These are phyloP conservation scores for Pseudogymnoascus pannorum DNA, from an alignment of 2,329 filamentous ascomycete genomes.

Conservation along the genomic window DNA sequence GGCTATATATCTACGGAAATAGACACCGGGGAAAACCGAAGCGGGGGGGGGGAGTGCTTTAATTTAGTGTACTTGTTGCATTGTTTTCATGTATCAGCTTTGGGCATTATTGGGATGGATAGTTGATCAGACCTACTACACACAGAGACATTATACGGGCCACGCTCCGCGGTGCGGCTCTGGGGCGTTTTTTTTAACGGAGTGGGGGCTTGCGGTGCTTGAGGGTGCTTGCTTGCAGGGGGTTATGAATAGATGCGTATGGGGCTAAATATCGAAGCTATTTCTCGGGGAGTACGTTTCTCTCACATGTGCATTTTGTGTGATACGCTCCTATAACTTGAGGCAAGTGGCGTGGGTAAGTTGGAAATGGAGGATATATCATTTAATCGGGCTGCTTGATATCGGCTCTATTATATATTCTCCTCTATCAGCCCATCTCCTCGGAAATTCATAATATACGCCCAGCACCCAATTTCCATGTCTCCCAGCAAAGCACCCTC, in stretches of 20 bases:
- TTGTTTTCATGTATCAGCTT: slow-evolving; percentile 1
- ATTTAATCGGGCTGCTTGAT: neutral
- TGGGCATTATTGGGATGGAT: neutral
- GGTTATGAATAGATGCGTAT: neutral
- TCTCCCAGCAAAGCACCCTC: neutral
- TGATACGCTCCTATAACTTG: neutral
- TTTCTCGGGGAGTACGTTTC: neutral
- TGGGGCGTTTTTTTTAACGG: neutral
- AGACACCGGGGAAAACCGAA: neutral
- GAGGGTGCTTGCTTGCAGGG: neutral
- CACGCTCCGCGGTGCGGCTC: neutral
- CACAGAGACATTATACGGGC: neutral
- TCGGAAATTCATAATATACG: neutral
- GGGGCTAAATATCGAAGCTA: neutral
- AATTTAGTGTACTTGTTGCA: neutral
- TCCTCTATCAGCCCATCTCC: neutral
- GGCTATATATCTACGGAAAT: neutral
- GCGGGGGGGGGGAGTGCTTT: neutral
- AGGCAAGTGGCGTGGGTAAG: neutral
- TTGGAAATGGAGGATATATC: neutral
- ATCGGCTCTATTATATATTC: neutral
- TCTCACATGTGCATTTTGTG: neutral
- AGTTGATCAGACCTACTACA: slow-evolving; percentile 1
- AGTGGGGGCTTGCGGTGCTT: neutral
- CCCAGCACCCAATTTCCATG: neutral